These are phyloP conservation scores for Cardamine occulta DNA, from an alignment of 345 rosid species.

Conservation along the genomic window DNA sequence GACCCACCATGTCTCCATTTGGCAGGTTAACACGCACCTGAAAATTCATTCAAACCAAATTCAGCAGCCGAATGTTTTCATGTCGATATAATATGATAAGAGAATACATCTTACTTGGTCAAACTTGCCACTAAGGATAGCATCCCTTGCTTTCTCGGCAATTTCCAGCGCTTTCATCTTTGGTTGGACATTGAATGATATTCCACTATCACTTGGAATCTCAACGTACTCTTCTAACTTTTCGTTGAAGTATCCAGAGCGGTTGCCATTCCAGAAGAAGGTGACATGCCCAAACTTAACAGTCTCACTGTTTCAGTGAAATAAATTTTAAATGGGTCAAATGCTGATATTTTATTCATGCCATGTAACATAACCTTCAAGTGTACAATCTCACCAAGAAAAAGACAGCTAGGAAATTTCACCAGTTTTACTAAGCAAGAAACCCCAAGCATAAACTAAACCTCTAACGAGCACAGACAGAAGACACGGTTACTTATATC, in stretches of 20 bases:
- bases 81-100: constrained; percentile 7
- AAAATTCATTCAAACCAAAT: constrained; percentile 9
- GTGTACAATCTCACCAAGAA: constrained; percentile 7
- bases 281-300: constrained; percentile 98
- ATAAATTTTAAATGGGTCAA: neutral
- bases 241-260: constrained; percentile 83
- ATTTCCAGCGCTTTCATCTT: constrained; percentile 94
- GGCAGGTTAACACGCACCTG: constrained; percentile 94
- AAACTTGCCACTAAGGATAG: constrained; percentile 82
- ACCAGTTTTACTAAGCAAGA: neutral
- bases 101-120: constrained; percentile 64
- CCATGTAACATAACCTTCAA: constrained; percentile 1
- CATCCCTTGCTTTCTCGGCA: constrained; percentile 87
- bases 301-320: constrained; percentile 66
- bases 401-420: neutral
- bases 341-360: neutral
- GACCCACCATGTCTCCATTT: constrained; percentile 97
- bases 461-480: constrained; percentile 12
- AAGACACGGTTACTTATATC: neutral
- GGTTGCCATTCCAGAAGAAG: constrained; percentile 99
- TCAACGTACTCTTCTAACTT: constrained; percentile 87
- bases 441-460: constrained; percentile 8
- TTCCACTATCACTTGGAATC: constrained; percentile 91
- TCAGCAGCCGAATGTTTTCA: neutral
- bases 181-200: constrained; percentile 88